Evolutionary conservation across 257 asterid species (phyloP), one percentile per base, ranked within the genome.

Genomic region (Primulina tabacum): DNA sequence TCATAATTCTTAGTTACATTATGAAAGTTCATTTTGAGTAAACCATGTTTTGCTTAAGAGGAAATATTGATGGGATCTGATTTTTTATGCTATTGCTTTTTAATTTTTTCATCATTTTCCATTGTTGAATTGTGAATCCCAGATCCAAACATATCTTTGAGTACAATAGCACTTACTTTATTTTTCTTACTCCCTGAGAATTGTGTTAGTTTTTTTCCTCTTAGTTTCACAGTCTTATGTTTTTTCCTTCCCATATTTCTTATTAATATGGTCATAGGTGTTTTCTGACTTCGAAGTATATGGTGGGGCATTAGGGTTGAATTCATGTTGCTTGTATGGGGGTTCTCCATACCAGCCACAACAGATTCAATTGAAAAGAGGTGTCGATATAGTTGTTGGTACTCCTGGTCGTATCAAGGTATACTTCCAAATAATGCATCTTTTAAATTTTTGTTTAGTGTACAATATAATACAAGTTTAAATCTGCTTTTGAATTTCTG

Each of bases 351-450:
- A 84, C 62, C 85, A 70, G 52, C 79, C 89, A 35, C 98, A 93
- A 63, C 81, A 75, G 65, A 70, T 12, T 64, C 79, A 78, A 73
- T 70, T 90, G 78, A 89, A 85, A 77, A 85, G 88, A 78, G 99
- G 99, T 35, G 97, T 93, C 64, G 97, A 90, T 70, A 80, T 90
- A n/a, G 87, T 89, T 60, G 82, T 93, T 65, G 97, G 97, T 58
- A 91, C 99, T 33, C 93, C 96, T 76, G 97, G 99, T 18, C 95
- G 97, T 32, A 81, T 93, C 79, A 90, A 93, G 97, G 98, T 90
- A 33, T 47, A 40, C 2, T 60, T 38, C 63, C n/a, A 9, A 2
- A 40, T 62, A 3, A 17, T 50, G 43, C 9, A 17, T 12, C 37
- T 71, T 47, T 8, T 18, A 16, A 52, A 26, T 37, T 2, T 21